Base-by-base conservation (phyloP, 139 green algal genomes). In the Dunaliella primolecta region DNA sequence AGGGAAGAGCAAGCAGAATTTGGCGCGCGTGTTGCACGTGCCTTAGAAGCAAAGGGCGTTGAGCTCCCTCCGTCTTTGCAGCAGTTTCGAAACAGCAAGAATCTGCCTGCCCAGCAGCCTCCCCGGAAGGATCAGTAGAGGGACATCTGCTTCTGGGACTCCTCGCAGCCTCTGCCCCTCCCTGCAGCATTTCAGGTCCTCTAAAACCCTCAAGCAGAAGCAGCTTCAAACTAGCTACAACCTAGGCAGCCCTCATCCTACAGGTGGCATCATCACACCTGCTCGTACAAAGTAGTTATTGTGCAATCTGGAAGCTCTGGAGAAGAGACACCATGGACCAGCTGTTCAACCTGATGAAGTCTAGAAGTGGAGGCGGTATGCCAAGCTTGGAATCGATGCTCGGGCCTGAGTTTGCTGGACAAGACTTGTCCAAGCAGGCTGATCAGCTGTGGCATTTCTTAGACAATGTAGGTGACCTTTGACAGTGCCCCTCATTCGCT, bases 391-490 rank as follows among this genome's bases (percentile, higher is more conserved):
- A 7, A 64, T 64, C 46, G 7, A 64, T 64, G 46, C 46, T 64
- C 7, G 46, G 46, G 46, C 46, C 46, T 25, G 46, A 64, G 46
- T 64, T 64, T 64, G 46, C 46, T 64, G 46, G 46, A 2, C 11
- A 78, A 3, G n/a, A 78, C n/a, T 27, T 80, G 75, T 2, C 31
- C 3, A 36, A 80, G 32, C 75, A 80, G 32, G 75, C 75, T 20
- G 75, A 80, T 21, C 30, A 38, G 31, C 75, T 80, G 3, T 80
- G 75, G 75, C 30, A 20, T 2, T 38, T 80, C 29, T 30, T 80
- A 30, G 75, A 80, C 46, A 64, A 64, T 64, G 46, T 64, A 64
- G 46, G 46, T 64, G n/a, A n/a, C n/a, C n/a, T n/a, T n/a, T n/a
- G n/a, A n/a, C n/a, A n/a, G n/a, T n/a, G n/a, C n/a, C n/a, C n/a